Conservation (phyloP, 192 early-diverging fungal species). For the Mortierella claussenii region DNA sequence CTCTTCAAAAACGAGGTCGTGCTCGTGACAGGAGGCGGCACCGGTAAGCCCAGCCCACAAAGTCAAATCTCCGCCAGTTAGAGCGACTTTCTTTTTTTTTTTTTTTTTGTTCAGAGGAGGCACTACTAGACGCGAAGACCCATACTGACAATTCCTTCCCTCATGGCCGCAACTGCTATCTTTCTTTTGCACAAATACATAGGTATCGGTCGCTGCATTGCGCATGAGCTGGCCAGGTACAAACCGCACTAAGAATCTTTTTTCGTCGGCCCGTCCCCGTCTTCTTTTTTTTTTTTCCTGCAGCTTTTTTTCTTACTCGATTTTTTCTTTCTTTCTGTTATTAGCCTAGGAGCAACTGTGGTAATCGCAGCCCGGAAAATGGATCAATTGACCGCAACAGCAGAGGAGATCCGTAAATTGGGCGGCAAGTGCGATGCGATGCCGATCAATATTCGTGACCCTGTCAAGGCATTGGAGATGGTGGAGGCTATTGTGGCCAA, state of each 20-base stretch:
- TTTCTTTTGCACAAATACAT: too few species aligned
- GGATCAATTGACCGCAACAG: constrained; percentile 46
- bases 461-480: constrained; percentile 37
- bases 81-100: background rate
- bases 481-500: constrained; percentile 48
- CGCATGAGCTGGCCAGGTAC: constrained; percentile 60
- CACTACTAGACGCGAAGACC: too few species aligned
- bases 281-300: background rate
- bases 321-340: constrained; percentile 4
- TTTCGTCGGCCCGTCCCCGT: too few species aligned
- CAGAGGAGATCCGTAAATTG: constrained; percentile 49
- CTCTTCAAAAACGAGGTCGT: constrained; percentile 57
- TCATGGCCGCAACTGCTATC: too few species aligned
- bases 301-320: background rate
- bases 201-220: constrained; percentile 57
- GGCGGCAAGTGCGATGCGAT: constrained; percentile 49
- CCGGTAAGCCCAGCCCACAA: too few species aligned
- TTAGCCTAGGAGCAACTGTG: constrained; percentile 59
- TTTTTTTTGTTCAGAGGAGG: background rate
- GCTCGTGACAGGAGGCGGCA: constrained; percentile 64
- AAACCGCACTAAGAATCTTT: too few species aligned
- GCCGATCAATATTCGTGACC: constrained; percentile 53
- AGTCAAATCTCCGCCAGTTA: too few species aligned
- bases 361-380: constrained; percentile 58
- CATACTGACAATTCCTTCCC: too few species aligned